Evolutionary conservation across 768 basidiomycete genomes (phyloP).

Genomic region (Boletus coccyginus): DNA sequence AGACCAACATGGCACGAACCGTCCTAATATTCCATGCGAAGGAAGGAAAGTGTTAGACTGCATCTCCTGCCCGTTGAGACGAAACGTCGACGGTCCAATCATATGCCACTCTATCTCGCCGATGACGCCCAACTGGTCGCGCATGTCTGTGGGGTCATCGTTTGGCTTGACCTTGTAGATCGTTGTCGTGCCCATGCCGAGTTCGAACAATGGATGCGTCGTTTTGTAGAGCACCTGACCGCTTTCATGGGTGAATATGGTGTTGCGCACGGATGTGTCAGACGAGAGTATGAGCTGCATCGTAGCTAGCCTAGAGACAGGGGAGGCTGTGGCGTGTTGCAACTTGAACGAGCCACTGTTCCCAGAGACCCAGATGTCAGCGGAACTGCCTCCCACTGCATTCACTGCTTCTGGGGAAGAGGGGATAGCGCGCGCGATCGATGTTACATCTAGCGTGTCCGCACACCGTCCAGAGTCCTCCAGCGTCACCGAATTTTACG

Average conservation of each 20-base stretch:
- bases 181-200: conserved; percentile 19
- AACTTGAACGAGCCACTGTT: neutral
- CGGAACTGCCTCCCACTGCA: conserved; percentile 16
- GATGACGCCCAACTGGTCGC: conserved; percentile 29
- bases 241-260: conserved; percentile 20
- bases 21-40: conserved; percentile 17
- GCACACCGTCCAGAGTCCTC: conserved; percentile 26
- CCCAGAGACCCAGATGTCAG: conserved; percentile 8
- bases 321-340: neutral
- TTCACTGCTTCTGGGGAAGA: conserved; percentile 64
- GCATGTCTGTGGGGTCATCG: conserved; percentile 21
- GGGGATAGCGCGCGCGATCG: conserved; percentile 54
- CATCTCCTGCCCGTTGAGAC: conserved; percentile 26
- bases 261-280: conserved; percentile 17
- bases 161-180: conserved; percentile 26
- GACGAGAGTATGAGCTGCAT: conserved; percentile 27
- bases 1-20: conserved; percentile 13
- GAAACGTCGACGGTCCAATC: conserved; percentile 29
- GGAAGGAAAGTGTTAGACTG: conserved; percentile 26
- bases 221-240: conserved; percentile 33
- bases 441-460: conserved; percentile 42
- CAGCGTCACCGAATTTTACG: conserved; percentile 67
- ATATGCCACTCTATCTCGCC: conserved; percentile 37
- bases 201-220: conserved; percentile 10
- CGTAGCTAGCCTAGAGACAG: too few species aligned